These are phyloP conservation scores for Mycena sp. DNA, from an alignment of 1,284 basidiomycete species.

Conservation along the genomic window DNA sequence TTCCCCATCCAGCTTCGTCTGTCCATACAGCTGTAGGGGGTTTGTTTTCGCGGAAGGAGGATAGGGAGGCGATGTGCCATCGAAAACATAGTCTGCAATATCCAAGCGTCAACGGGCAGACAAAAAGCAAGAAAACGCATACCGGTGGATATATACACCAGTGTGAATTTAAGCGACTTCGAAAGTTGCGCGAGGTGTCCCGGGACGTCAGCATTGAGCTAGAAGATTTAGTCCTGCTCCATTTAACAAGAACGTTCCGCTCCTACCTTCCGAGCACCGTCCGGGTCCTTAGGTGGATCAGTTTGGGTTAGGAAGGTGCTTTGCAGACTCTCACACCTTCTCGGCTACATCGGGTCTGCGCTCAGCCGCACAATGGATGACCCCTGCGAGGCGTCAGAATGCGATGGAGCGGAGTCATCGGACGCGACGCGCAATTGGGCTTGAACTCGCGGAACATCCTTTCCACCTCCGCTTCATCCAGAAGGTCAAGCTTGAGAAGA, in stretches of 20 bases:
- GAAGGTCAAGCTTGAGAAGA: slow-evolving; percentile 69
- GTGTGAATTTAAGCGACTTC: slow-evolving; percentile 60
- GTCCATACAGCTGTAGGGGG: slow-evolving; percentile 82
- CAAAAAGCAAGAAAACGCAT: slow-evolving; percentile 18
- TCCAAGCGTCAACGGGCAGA: not conserved
- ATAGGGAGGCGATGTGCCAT: slow-evolving; percentile 85
- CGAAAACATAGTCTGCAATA: slow-evolving; percentile 85
- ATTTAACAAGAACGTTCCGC: slow-evolving; percentile 22
- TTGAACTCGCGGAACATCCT: slow-evolving; percentile 59
- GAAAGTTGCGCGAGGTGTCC: slow-evolving; percentile 69
- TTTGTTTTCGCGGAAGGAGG: slow-evolving; percentile 70
- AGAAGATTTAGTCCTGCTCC: not conserved
- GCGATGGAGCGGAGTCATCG: not conserved
- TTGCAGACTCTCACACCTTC: slow-evolving; percentile 63
- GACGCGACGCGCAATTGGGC: slow-evolving; percentile 67
- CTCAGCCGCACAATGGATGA: slow-evolving; percentile 89
- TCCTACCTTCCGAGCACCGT: slow-evolving; percentile 68
- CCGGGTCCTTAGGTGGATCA: slow-evolving; percentile 66
- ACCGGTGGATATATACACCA: slow-evolving; percentile 86
- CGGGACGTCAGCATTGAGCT: slow-evolving; percentile 79
- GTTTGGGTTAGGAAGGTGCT: not conserved
- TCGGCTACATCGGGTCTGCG: slow-evolving; percentile 85
- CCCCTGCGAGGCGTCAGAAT: slow-evolving; percentile 55
- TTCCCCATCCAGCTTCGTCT: slow-evolving; percentile 83
- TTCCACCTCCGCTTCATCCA: slow-evolving; percentile 59